Evolutionary conservation across 495 filamentous ascomycete species (phyloP).

Genomic region (Penicillium simplicissimum): DNA sequence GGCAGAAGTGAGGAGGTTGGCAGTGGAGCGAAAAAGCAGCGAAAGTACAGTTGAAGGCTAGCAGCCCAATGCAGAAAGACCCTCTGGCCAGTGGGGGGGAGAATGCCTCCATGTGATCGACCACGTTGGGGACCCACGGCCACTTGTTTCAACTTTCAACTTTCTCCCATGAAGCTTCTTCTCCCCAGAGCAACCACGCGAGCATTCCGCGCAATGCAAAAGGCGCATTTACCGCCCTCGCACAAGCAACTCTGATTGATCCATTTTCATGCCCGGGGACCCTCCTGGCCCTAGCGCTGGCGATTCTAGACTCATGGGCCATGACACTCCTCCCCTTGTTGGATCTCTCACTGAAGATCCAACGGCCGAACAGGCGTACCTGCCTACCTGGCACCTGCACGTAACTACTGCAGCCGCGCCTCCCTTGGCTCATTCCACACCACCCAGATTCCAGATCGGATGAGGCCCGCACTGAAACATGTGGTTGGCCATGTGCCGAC

Average conservation of each 20-base stretch:
- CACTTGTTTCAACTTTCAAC: constrained; percentile 24
- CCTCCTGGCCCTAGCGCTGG: neutral
- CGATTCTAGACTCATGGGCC: constrained; percentile 17
- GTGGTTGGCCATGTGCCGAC: constrained; percentile 30
- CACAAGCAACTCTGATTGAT: neutral
- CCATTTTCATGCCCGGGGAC: neutral
- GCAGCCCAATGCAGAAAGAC: neutral
- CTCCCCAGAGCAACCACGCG: constrained; percentile 22
- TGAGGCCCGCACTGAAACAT: constrained; percentile 27
- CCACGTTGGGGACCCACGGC: constrained; percentile 39
- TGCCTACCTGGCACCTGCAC: too few relatives aligned
- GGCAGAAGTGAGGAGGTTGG: neutral
- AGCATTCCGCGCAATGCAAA: constrained; percentile 20
- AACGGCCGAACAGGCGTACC: constrained; percentile 16
- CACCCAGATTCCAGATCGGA: constrained; percentile 18
- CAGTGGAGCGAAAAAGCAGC: neutral
- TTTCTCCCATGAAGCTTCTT: constrained; percentile 9
- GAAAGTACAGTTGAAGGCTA: neutral
- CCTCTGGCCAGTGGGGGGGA: constrained; percentile 24
- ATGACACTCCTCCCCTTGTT: constrained; percentile 26
- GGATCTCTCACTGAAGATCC: constrained; percentile 20
- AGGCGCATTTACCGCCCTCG: constrained; percentile 23
- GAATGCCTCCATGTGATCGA: constrained; percentile 33
- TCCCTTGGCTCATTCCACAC: constrained; percentile 30
- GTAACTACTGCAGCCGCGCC: neutral